These are phyloP conservation scores for Tolypocladium tropicale DNA, from an alignment of 2,329 filamentous ascomycete genomes.

Conservation along the genomic window DNA sequence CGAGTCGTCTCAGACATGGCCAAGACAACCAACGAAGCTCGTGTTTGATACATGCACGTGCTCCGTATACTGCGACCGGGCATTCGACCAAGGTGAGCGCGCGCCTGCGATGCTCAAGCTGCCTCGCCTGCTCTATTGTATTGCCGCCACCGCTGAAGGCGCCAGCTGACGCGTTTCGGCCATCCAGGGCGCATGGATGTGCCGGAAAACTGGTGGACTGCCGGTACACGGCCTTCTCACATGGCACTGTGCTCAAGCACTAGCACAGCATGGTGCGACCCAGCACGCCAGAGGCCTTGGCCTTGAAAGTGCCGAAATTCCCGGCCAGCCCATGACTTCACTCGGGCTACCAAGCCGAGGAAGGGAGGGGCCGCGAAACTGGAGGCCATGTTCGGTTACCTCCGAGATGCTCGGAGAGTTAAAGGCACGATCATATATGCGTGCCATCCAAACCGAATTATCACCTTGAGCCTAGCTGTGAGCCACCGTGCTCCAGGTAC, in stretches of 20 bases:
- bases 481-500: background rate
- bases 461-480: background rate
- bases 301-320: background rate
- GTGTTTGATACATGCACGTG: background rate
- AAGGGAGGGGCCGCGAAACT: background rate
- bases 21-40: background rate
- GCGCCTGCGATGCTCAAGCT: background rate
- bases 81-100: background rate
- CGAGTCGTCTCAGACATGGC: constrained; percentile 4
- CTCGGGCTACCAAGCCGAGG: background rate
- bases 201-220: too few relatives aligned
- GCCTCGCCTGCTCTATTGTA: background rate
- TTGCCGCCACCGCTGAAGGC: background rate
- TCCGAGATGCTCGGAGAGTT: background rate
- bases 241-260: background rate
- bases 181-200: too few relatives aligned
- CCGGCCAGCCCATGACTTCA: too few relatives aligned
- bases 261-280: background rate
- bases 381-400: background rate
- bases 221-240: background rate
- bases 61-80: background rate
- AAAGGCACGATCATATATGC: background rate
- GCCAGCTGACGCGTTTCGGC: background rate
- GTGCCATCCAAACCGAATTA: background rate
- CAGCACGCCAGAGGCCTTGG: too few relatives aligned